phyloP scores from a whole-genome alignment of 1,284 basidiomycete species.

The Cryptococcus sp. region DNA sequence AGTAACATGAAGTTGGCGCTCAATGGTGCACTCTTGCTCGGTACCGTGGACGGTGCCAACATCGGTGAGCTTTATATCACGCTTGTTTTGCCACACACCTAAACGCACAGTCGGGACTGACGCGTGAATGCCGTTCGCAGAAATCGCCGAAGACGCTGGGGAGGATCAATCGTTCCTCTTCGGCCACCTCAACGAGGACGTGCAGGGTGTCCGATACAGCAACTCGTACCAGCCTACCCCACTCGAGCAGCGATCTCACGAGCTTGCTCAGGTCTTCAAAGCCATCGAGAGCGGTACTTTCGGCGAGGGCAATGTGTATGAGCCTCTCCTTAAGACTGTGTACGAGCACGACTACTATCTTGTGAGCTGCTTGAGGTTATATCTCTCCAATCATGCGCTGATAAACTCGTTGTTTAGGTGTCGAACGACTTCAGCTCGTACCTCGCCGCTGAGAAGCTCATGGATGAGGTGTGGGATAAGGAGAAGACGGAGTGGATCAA shows the following conservation, averaged over 20 bases:
- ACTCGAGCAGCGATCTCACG: slow-evolving; percentile 76
- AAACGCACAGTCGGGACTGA: not conserved
- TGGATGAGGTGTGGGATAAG: slow-evolving; percentile 75
- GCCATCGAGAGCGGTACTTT: slow-evolving; percentile 72
- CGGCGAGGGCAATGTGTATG: slow-evolving; percentile 73
- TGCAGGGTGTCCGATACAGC: slow-evolving; percentile 79
- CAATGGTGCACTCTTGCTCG: slow-evolving; percentile 79
- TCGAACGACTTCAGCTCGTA: slow-evolving; percentile 91
- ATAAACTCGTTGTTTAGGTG: slow-evolving; percentile 55
- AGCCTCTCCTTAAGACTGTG: slow-evolving; percentile 61
- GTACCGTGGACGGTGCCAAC: slow-evolving; percentile 78
- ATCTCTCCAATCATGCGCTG: no score
- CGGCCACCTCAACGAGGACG: slow-evolving; percentile 54
- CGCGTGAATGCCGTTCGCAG: slow-evolving; percentile 9
- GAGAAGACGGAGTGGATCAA: slow-evolving; percentile 83
- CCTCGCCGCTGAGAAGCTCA: slow-evolving; percentile 76
- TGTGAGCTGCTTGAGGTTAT: slow-evolving; percentile 5
- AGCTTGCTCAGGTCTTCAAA: slow-evolving; percentile 66
- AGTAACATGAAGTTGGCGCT: slow-evolving; percentile 79
- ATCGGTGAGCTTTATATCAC: slow-evolving; percentile 58
- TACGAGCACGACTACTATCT: slow-evolving; percentile 65
- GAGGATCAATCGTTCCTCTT: slow-evolving; percentile 58
- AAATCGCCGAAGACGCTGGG: slow-evolving; percentile 87
- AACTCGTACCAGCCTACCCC: slow-evolving; percentile 78
- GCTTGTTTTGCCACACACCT: not conserved